These are phyloP conservation scores for Cytospora chrysosperma DNA, from an alignment of 2,329 filamentous ascomycete species.

Conservation along the genomic window DNA sequence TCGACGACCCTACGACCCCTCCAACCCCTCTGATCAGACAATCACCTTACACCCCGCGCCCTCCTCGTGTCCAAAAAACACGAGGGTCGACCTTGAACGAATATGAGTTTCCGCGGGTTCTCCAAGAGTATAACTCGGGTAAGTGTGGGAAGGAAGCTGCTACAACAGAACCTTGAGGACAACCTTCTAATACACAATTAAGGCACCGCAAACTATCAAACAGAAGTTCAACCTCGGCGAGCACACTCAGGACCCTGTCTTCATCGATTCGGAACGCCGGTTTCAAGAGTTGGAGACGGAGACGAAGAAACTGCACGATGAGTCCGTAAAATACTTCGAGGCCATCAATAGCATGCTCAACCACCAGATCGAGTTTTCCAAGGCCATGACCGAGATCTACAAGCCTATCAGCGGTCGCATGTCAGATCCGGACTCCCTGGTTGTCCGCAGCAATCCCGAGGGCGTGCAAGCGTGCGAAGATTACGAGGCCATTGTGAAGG, in stretches of 20 bases:
- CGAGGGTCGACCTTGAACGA: conserved; percentile 14
- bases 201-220: conserved; percentile 91
- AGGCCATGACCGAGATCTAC: conserved; percentile 95
- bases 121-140: conserved; percentile 86
- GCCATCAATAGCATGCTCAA: conserved; percentile 97
- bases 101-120: conserved; percentile 97
- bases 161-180: conserved; percentile 3
- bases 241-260: conserved; percentile 90
- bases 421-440: conserved; percentile 84
- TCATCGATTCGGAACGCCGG: conserved; percentile 88
- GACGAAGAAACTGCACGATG: conserved; percentile 95
- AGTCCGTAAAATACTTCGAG: conserved; percentile 95
- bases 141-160: conserved; percentile 35
- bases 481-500: conserved; percentile 87
- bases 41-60: neutral
- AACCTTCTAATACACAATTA: conserved; percentile 29
- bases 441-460: conserved; percentile 83
- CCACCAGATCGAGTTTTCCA: conserved; percentile 97
- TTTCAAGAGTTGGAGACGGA: conserved; percentile 93
- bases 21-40: neutral
- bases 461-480: conserved; percentile 95
- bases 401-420: conserved; percentile 95
- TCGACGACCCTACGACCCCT: neutral
- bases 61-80: conserved; percentile 1
- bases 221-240: conserved; percentile 94